Evolutionary conservation across 2,329 filamentous ascomycete genomes (phyloP).

Genomic region (Helicocarpus griseus): DNA sequence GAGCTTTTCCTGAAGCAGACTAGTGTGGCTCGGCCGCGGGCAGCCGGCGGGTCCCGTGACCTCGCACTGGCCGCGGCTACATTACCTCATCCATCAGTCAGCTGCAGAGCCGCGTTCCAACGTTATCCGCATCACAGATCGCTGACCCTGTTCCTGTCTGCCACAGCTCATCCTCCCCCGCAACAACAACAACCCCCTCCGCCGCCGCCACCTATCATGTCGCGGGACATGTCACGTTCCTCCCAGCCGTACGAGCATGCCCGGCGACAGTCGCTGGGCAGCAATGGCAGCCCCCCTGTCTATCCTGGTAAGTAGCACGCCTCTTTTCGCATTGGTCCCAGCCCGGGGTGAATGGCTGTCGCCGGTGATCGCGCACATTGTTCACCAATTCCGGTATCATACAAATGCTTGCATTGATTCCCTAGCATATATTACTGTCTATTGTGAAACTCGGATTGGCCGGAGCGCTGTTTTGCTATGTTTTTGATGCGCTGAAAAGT

Average conservation of each 20-base stretch:
- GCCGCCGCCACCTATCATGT: conserved; percentile 6
- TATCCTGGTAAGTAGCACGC: conserved; percentile 24
- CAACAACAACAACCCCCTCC: neutral
- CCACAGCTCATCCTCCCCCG: neutral
- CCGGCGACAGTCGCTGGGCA: conserved; percentile 28
- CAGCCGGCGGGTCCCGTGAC: conserved; percentile 14
- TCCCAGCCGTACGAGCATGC: conserved; percentile 23
- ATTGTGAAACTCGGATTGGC: neutral
- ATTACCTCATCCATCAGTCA: conserved; percentile 13
- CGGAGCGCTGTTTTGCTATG: neutral
- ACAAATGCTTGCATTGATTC: neutral
- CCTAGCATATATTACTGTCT: neutral
- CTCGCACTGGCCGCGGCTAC: too few species aligned
- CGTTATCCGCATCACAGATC: conserved; percentile 7
- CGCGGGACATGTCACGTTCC: conserved; percentile 29
- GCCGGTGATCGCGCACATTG: neutral
- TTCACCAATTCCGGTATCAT: neutral
- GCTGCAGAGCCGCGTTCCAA: conserved; percentile 14
- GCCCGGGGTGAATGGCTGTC: neutral
- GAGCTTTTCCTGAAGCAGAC: conserved; percentile 16
- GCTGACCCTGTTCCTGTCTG: conserved; percentile 3
- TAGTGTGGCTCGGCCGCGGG: conserved; percentile 18
- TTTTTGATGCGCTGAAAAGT: neutral
- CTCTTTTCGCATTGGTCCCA: neutral
- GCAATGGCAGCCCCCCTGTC: conserved; percentile 26